A percentile compares a stretch with the other conserved stretches of the same genome.
phyloP scores from a whole-genome alignment of 2,329 filamentous ascomycete species.

The Thelonectria blattea region DNA sequence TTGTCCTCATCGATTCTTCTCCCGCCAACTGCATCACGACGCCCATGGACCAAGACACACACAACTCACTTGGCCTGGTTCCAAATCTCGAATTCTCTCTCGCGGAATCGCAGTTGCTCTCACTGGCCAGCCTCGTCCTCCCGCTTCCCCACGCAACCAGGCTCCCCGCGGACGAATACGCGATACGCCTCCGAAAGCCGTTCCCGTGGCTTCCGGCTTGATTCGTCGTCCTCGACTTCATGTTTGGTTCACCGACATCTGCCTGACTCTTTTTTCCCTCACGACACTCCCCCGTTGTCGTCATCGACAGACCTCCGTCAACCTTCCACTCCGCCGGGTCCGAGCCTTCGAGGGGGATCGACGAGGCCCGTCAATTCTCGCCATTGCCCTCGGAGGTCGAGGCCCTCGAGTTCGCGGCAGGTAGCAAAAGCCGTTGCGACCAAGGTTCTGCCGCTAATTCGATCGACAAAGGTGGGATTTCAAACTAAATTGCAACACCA shows the following conservation, averaged over 20 bases:
- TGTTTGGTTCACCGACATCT: not conserved
- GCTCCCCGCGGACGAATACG: not conserved
- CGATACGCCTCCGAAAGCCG: not conserved
- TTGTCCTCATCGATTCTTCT: too few species aligned
- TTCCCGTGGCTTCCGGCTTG: constrained; percentile 9
- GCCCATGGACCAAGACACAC: too few species aligned
- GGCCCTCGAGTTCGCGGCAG: too few species aligned
- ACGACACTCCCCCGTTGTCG: not conserved
- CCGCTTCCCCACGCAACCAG: not conserved
- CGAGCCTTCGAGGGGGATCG: not conserved
- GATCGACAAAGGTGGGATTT: not conserved
- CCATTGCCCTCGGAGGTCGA: not conserved
- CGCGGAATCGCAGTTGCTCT: not conserved
- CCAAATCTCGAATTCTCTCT: not conserved
- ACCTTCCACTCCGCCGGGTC: not conserved
- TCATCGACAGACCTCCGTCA: not conserved
- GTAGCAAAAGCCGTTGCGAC: too few species aligned
- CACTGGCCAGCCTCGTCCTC: not conserved
- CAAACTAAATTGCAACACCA: not conserved
- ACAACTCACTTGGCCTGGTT: not conserved
- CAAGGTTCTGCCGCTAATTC: not conserved
- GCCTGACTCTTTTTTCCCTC: not conserved
- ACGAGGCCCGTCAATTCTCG: not conserved
- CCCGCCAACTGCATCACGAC: too few species aligned
- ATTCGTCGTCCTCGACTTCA: not conserved